These are phyloP conservation scores for Pseudocercospora fijiensis DNA, from an alignment of 2,329 filamentous ascomycete genomes.

Conservation along the genomic window DNA sequence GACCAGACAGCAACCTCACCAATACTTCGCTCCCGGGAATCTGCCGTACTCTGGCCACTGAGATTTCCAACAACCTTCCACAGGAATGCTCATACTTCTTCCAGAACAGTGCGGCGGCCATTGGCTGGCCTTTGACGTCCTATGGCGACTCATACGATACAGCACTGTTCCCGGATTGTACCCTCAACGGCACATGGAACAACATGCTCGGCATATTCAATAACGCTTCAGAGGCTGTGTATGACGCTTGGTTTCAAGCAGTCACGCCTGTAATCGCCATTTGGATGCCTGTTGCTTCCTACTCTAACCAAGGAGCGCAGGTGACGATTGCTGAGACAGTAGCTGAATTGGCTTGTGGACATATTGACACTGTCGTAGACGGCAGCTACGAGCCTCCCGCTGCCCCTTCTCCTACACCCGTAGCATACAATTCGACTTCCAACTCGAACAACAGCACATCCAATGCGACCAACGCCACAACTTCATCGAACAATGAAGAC, in stretches of 20 bases:
- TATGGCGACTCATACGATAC: constrained; percentile 12
- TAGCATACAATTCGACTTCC: constrained; percentile 4
- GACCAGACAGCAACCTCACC: constrained; percentile 14
- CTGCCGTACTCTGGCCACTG: constrained; percentile 9
- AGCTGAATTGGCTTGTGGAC: constrained; percentile 9
- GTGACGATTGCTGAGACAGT: not conserved
- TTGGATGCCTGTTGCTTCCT: not conserved
- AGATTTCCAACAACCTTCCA: constrained; percentile 11
- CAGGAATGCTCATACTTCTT: constrained; percentile 17
- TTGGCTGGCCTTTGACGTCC: constrained; percentile 9
- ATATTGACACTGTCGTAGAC: constrained; percentile 7
- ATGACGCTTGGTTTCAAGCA: constrained; percentile 10
- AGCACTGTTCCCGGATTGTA: constrained; percentile 3
- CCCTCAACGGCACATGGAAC: constrained; percentile 13
- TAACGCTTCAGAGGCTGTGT: constrained; percentile 9
- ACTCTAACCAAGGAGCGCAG: not conserved
- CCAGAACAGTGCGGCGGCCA: not conserved
- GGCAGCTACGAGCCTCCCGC: constrained; percentile 9
- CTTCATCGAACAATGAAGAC: not conserved
- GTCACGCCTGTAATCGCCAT: constrained; percentile 6
- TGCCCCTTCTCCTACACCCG: constrained; percentile 7
- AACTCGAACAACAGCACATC: not conserved
- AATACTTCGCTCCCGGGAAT: constrained; percentile 12
- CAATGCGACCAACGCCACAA: not conserved
- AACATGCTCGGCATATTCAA: constrained; percentile 6